Percentiles rank a stretch among this genome's conserved stretches.
phyloP scores from a whole-genome alignment of 2,329 filamentous ascomycete genomes.

The Scedosporium apiospermum region DNA sequence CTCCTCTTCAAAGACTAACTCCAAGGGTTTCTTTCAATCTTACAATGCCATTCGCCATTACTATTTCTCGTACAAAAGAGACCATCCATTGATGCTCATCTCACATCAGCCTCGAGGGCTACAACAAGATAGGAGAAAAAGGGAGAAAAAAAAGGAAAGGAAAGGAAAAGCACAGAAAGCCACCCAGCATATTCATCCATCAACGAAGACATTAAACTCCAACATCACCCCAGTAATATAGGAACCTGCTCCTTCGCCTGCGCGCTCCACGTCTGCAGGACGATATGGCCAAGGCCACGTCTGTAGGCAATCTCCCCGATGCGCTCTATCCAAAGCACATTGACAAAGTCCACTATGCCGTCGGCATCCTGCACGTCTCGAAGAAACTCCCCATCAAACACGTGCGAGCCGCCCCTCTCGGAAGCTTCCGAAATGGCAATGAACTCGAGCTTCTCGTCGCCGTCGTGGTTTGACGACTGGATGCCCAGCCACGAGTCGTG shows the following conservation, averaged over 20 bases:
- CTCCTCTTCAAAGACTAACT: no score
- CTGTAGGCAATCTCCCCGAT: slow-evolving; percentile 32
- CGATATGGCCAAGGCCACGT: slow-evolving; percentile 31
- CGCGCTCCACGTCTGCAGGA: slow-evolving; percentile 29
- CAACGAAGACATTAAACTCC: not conserved
- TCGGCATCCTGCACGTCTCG: slow-evolving; percentile 27
- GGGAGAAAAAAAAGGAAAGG: not conserved
- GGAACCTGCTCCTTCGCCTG: slow-evolving; percentile 29
- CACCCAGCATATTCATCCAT: not conserved
- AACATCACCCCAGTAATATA: slow-evolving; percentile 28
- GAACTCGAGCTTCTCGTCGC: slow-evolving; percentile 33
- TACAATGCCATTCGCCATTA: no score
- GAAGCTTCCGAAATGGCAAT: slow-evolving; percentile 30
- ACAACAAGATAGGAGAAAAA: not conserved
- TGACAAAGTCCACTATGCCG: slow-evolving; percentile 33
- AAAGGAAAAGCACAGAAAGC: not conserved
- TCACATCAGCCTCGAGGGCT: not conserved
- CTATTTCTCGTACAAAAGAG: no score
- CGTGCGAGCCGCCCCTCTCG: slow-evolving; percentile 30
- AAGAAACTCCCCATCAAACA: slow-evolving; percentile 28
- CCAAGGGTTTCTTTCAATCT: no score
- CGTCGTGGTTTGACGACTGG: slow-evolving; percentile 35
- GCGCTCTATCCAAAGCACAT: slow-evolving; percentile 36
- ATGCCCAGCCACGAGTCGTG: slow-evolving; percentile 36
- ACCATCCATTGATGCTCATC: no score